A percentile compares a stretch with the other conserved stretches of the same genome.
phyloP scores from a whole-genome alignment of 2,329 filamentous ascomycete species.

The Diplodia seriata region DNA sequence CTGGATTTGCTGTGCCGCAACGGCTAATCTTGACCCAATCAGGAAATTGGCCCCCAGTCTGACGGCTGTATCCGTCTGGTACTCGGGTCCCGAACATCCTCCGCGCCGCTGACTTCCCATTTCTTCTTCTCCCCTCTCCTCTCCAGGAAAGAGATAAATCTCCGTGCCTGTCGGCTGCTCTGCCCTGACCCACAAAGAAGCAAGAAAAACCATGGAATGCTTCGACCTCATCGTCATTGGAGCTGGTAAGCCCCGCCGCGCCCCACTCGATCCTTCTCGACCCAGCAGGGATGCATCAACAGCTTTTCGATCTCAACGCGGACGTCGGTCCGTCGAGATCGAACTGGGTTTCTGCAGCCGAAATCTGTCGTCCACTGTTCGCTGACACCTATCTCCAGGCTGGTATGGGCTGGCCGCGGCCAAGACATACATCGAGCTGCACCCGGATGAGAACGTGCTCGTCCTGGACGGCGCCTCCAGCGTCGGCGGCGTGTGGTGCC shows the following conservation, averaged over 20 bases:
- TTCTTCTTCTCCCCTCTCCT: neutral
- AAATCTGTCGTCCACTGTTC: neutral
- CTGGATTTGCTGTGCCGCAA: constrained; percentile 10
- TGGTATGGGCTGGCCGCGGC: constrained; percentile 56
- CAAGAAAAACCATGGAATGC: constrained; percentile 9
- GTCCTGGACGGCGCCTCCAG: constrained; percentile 53
- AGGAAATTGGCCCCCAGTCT: constrained; percentile 1
- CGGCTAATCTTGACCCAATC: neutral
- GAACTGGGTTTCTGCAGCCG: no score
- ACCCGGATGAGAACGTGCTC: constrained; percentile 50
- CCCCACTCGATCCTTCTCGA: neutral
- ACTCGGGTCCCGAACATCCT: constrained; percentile 2
- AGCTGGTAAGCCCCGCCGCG: constrained; percentile 37
- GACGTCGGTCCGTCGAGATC: no score
- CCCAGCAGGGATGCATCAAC: constrained; percentile 2
- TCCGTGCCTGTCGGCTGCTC: neutral
- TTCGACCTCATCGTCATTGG: constrained; percentile 43
- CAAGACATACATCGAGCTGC: constrained; percentile 57
- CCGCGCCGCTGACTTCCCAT: neutral
- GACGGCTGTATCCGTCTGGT: neutral
- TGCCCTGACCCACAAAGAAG: neutral
- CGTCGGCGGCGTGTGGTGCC: constrained; percentile 54
- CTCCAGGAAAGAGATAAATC: neutral
- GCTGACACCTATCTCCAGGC: constrained; percentile 34
- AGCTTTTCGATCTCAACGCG: neutral